Conservation (phyloP, 768 basidiomycete species). For the Dentipellis fragilis region DNA sequence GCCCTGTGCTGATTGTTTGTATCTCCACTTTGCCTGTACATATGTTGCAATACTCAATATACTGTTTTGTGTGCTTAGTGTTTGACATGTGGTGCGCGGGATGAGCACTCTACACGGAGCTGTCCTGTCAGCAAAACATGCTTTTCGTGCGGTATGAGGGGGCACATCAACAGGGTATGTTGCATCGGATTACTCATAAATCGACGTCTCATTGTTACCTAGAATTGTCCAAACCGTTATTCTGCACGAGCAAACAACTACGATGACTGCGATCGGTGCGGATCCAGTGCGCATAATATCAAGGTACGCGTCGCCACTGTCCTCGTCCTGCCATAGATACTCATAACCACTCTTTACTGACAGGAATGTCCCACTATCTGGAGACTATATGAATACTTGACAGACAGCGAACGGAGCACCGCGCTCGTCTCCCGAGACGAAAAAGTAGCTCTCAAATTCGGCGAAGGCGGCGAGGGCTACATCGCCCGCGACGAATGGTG, state of each 20-base stretch:
- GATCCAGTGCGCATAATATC: conserved; percentile 48
- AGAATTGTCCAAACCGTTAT: conserved; percentile 67
- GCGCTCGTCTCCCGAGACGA: conserved; percentile 37
- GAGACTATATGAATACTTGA: conserved; percentile 69
- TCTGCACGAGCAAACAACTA: conserved; percentile 21
- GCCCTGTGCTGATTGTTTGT: conserved; percentile 63
- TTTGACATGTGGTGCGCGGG: conserved; percentile 67
- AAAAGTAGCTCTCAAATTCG: conserved; percentile 40
- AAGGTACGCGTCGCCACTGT: conserved; percentile 35
- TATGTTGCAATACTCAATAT: neutral
- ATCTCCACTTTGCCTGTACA: neutral
- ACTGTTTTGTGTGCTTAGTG: conserved; percentile 36
- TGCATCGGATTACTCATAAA: neutral
- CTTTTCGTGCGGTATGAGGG: conserved; percentile 76
- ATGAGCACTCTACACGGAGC: conserved; percentile 68
- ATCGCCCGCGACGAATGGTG: conserved; percentile 71
- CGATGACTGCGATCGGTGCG: conserved; percentile 61
- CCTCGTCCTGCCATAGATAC: neutral
- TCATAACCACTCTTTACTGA: neutral
- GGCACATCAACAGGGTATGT: conserved; percentile 61
- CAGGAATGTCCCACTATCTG: conserved; percentile 81
- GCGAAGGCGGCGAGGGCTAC: conserved; percentile 71
- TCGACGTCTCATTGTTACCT: conserved; percentile 3
- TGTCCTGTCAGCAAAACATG: conserved; percentile 79
- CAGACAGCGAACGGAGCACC: conserved; percentile 36